phyloP scores from a whole-genome alignment of 305 asterid species.

The Salvia sclarea region DNA sequence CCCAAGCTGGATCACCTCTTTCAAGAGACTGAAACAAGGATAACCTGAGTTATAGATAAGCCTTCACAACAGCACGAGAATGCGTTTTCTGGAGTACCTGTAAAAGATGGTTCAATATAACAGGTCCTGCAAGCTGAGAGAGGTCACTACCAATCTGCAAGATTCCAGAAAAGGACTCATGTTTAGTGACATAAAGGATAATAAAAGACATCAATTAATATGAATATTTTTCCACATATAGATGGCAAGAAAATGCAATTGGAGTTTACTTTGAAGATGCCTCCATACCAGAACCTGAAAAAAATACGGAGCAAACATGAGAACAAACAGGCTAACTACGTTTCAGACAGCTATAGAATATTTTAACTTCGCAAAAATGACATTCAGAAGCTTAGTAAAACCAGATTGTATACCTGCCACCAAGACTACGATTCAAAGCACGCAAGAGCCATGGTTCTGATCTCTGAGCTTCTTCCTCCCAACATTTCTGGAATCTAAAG shows the following conservation, averaged over 20 bases:
- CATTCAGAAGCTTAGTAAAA: slow-evolving; percentile 2
- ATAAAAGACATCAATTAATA: not conserved
- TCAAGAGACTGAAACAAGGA: slow-evolving; percentile 80
- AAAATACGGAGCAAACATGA: slow-evolving; percentile 24
- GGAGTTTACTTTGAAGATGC: slow-evolving; percentile 59
- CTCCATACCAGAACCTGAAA: slow-evolving; percentile 66
- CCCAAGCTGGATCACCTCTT: slow-evolving; percentile 80
- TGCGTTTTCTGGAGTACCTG: slow-evolving; percentile 50
- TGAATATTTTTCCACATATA: slow-evolving; percentile 18
- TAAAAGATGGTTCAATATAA: slow-evolving; percentile 77
- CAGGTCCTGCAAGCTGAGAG: slow-evolving; percentile 90
- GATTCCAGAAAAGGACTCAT: slow-evolving; percentile 28
- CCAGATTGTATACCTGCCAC: slow-evolving; percentile 66
- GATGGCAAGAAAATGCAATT: slow-evolving; percentile 33
- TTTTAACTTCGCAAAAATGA: not conserved
- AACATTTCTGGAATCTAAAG: slow-evolving; percentile 72
- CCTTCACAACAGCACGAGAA: slow-evolving; percentile 19
- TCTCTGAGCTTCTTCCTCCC: slow-evolving; percentile 80
- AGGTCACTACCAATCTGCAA: slow-evolving; percentile 81
- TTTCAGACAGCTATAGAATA: slow-evolving; percentile 8
- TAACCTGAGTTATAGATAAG: too few species aligned
- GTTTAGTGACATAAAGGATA: not conserved
- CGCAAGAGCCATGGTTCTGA: slow-evolving; percentile 90
- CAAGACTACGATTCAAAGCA: slow-evolving; percentile 80
- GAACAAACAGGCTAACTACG: slow-evolving; percentile 26